phyloP scores from a whole-genome alignment of 2,329 filamentous ascomycete genomes.

The Aspergillus alliaceus region DNA sequence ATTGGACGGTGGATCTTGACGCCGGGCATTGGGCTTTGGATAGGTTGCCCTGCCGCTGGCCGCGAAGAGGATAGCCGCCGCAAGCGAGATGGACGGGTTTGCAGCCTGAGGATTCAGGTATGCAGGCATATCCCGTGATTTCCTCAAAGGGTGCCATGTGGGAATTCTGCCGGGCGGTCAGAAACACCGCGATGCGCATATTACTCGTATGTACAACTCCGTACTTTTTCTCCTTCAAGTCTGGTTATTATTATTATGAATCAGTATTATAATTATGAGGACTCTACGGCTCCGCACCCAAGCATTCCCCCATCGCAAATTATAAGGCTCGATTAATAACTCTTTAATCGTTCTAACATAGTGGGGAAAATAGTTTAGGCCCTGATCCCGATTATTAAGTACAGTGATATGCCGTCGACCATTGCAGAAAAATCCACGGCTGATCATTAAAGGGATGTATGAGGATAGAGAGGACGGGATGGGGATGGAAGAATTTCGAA shows the following conservation, averaged over 20 bases:
- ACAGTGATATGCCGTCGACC: background rate
- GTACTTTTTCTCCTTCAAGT: no score
- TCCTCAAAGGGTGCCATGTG: background rate
- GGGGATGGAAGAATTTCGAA: background rate
- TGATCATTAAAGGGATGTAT: background rate
- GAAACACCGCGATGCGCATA: no score
- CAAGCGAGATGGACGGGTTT: slow-evolving; percentile 35
- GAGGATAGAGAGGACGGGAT: background rate
- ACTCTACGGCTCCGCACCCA: no score
- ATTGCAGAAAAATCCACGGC: background rate
- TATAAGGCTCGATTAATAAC: no score
- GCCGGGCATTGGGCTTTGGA: slow-evolving; percentile 34
- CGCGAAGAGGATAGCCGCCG: slow-evolving; percentile 41
- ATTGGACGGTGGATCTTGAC: slow-evolving; percentile 31
- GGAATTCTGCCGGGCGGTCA: background rate
- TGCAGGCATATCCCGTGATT: no score
- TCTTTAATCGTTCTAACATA: background rate
- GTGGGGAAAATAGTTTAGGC: background rate
- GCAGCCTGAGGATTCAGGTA: slow-evolving; percentile 12
- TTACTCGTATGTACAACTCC: no score
- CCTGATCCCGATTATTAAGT: background rate
- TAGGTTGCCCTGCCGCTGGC: slow-evolving; percentile 33
- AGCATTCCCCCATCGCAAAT: no score
- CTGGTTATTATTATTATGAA: no score
- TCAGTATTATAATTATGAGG: no score